These are phyloP conservation scores for Farysia itapuensis DNA, from an alignment of 1,284 basidiomycete genomes.

Conservation along the genomic window DNA sequence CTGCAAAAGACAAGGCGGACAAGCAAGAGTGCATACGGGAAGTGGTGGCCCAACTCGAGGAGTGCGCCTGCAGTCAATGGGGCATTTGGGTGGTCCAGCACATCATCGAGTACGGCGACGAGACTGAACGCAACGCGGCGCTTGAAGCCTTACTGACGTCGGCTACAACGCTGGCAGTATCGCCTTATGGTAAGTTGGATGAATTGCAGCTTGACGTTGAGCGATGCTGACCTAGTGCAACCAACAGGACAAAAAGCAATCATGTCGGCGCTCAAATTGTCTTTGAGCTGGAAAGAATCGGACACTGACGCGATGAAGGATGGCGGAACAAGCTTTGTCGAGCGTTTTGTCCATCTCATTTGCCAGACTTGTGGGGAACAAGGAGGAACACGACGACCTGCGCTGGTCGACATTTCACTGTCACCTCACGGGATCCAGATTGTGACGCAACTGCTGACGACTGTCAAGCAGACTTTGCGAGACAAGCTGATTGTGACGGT, in stretches of 20 bases:
- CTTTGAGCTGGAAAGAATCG: conserved; percentile 17
- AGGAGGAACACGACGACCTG: conserved; percentile 41
- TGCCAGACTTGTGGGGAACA: too few relatives aligned
- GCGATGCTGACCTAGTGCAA: neutral
- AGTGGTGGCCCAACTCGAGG: conserved; percentile 40
- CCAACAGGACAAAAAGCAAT: conserved; percentile 50
- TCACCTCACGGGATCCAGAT: conserved; percentile 55
- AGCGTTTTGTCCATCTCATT: conserved; percentile 40
- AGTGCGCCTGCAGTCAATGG: conserved; percentile 53
- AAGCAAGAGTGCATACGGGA: conserved; percentile 48
- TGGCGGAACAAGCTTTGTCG: too few relatives aligned
- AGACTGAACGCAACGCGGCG: conserved; percentile 26
- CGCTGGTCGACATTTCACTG: conserved; percentile 52
- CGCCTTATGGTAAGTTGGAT: conserved; percentile 44
- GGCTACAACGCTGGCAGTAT: conserved; percentile 44
- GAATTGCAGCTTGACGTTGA: neutral
- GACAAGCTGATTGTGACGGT: conserved; percentile 51
- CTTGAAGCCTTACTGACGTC: conserved; percentile 32
- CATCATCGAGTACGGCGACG: conserved; percentile 52
- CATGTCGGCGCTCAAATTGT: conserved; percentile 51
- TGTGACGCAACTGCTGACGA: conserved; percentile 58
- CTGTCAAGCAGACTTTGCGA: conserved; percentile 36
- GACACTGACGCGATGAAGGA: too few relatives aligned
- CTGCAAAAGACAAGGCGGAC: conserved; percentile 32
- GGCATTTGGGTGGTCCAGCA: conserved; percentile 59